These are phyloP conservation scores for Rhododendron griersonianum DNA, from an alignment of 148 eudicot species.

Conservation along the genomic window DNA sequence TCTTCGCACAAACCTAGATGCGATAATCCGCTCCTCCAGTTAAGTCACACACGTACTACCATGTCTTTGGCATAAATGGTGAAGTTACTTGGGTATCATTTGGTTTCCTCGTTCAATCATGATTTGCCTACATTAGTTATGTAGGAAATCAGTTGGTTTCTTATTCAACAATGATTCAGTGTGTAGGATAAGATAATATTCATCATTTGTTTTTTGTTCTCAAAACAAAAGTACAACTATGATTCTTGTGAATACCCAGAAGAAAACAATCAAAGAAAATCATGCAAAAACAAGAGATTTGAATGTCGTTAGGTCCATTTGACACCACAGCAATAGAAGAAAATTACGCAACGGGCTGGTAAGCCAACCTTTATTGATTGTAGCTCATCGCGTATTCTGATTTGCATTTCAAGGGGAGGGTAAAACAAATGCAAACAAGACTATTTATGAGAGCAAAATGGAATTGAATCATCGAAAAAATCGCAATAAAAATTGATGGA, in stretches of 20 bases:
- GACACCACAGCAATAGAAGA: constrained; percentile 25
- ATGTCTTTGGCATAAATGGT: background rate
- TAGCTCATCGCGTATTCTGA: constrained; percentile 27
- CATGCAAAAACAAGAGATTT: background rate
- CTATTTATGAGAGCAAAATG: background rate
- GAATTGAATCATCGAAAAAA: too few species aligned
- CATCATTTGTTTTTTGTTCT: constrained; percentile 12
- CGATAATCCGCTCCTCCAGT: background rate
- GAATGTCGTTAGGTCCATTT: constrained; percentile 43
- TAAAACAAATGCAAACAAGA: constrained; percentile 28
- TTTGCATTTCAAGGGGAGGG: constrained; percentile 25
- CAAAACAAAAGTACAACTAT: background rate
- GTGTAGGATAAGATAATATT: background rate
- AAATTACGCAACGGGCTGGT: constrained; percentile 47
- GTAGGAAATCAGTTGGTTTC: background rate
- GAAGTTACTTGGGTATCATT: background rate
- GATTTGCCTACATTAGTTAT: background rate
- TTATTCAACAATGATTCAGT: background rate
- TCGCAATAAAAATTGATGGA: too few species aligned
- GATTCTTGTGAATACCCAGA: background rate
- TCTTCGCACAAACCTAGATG: background rate
- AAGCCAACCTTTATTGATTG: constrained; percentile 33
- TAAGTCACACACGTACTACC: background rate
- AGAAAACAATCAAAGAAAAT: background rate
- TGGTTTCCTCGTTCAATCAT: background rate